Conservation (phyloP, 2,329 filamentous ascomycete species). For the Talaromyces sp. region DNA sequence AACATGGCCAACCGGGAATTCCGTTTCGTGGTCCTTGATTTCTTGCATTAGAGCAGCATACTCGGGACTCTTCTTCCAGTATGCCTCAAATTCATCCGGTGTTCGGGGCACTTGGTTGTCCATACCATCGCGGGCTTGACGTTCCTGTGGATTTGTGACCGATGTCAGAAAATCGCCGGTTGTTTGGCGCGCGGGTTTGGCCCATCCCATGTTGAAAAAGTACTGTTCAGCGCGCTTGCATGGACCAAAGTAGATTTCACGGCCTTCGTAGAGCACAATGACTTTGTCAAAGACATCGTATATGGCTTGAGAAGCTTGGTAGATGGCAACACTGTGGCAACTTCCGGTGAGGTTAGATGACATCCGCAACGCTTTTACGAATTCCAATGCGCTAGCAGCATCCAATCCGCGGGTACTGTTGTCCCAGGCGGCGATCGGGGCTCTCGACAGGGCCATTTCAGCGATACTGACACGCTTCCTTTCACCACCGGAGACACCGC, state of each 20-base stretch:
- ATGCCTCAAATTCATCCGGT: slow-evolving; percentile 54
- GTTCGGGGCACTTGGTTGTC: slow-evolving; percentile 56
- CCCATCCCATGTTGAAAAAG: slow-evolving; percentile 67
- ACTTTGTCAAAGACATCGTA: slow-evolving; percentile 65
- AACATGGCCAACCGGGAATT: slow-evolving; percentile 33
- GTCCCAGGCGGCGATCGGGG: slow-evolving; percentile 70
- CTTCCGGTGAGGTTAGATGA: slow-evolving; percentile 62
- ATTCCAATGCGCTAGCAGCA: slow-evolving; percentile 69
- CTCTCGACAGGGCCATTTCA: slow-evolving; percentile 67
- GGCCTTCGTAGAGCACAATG: slow-evolving; percentile 63
- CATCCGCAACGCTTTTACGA: slow-evolving; percentile 63
- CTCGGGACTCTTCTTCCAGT: slow-evolving; percentile 43
- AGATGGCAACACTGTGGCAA: slow-evolving; percentile 65
- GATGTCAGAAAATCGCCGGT: slow-evolving; percentile 75
- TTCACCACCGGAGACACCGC: slow-evolving; percentile 69
- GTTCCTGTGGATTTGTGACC: slow-evolving; percentile 62
- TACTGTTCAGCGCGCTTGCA: slow-evolving; percentile 63
- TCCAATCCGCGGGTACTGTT: slow-evolving; percentile 72
- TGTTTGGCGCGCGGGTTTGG: slow-evolving; percentile 69
- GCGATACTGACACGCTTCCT: slow-evolving; percentile 78
- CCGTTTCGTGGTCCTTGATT: slow-evolving; percentile 32
- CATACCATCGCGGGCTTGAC: slow-evolving; percentile 55
- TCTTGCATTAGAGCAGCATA: slow-evolving; percentile 33
- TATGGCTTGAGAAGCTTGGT: slow-evolving; percentile 59
- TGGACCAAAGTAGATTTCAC: slow-evolving; percentile 69